A percentile compares a stretch with the other conserved stretches of the same genome.
phyloP scores from a whole-genome alignment of 768 basidiomycete species.

The Nidularia pulvinata region DNA sequence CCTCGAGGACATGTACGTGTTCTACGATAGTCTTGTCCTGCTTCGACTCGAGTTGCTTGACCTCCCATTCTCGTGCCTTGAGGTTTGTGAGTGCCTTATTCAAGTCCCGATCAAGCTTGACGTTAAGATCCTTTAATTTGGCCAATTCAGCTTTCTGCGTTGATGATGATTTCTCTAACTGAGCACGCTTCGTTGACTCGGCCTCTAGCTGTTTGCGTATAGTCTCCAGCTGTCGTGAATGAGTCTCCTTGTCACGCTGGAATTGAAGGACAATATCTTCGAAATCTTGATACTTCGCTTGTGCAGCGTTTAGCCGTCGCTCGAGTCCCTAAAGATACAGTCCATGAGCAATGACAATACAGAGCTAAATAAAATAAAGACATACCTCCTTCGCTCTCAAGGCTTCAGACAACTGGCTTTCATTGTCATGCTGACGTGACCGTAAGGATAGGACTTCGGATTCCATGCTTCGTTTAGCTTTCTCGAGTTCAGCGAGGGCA shows the following conservation, averaged over 20 bases:
- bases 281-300: conserved; percentile 79
- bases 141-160: conserved; percentile 70
- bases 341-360: background rate
- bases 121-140: conserved; percentile 65
- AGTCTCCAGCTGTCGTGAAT: conserved; percentile 72
- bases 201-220: conserved; percentile 71
- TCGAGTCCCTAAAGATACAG: conserved; percentile 57
- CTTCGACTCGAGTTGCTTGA: conserved; percentile 80
- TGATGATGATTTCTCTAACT: conserved; percentile 67
- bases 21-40: conserved; percentile 99
- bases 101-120: conserved; percentile 77
- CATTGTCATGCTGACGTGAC: conserved; percentile 65
- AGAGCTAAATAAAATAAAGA: conserved; percentile 3
- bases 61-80: conserved; percentile 81
- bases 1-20: conserved; percentile 94
- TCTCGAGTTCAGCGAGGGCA: conserved; percentile 59
- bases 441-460: conserved; percentile 75
- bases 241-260: conserved; percentile 78
- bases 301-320: conserved; percentile 70
- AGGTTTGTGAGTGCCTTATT: conserved; percentile 82
- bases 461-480: conserved; percentile 63
- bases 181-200: conserved; percentile 71
- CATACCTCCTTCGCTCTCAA: conserved; percentile 74
- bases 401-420: conserved; percentile 62
- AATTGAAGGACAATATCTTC: conserved; percentile 87